phyloP scores from a whole-genome alignment of 2,329 filamentous ascomycete species.

The Aureobasidium sp. region DNA sequence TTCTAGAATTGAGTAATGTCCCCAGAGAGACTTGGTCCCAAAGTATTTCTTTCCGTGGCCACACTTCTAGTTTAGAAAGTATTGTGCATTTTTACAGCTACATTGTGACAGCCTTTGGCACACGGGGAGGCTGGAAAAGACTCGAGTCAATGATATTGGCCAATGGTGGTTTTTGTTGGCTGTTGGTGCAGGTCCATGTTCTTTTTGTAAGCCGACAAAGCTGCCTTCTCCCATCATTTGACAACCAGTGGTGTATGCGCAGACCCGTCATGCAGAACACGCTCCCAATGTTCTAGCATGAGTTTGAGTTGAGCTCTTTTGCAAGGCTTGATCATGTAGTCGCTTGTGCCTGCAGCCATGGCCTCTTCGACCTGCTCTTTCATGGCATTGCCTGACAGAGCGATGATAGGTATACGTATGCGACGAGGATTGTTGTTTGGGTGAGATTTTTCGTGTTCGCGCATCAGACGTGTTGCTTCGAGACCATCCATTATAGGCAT shows the following conservation, averaged over 20 bases:
- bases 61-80: too few species aligned
- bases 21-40: too few species aligned
- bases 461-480: constrained; percentile 11
- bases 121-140: not conserved
- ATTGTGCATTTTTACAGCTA: too few species aligned
- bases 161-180: not conserved
- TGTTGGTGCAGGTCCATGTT: not conserved
- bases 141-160: not conserved
- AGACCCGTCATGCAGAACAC: constrained; percentile 2
- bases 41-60: too few species aligned
- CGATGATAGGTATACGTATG: constrained; percentile 8
- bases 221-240: not conserved
- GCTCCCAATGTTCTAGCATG: constrained; percentile 12
- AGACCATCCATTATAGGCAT: constrained; percentile 14
- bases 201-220: not conserved
- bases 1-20: too few species aligned
- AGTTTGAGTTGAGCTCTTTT: constrained; percentile 1
- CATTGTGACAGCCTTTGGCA: not conserved
- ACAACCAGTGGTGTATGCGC: not conserved
- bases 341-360: constrained; percentile 11
- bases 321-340: constrained; percentile 14
- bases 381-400: constrained; percentile 13
- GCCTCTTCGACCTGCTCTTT: constrained; percentile 12
- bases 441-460: not conserved
- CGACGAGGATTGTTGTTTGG: not conserved